Conservation (phyloP, 1,284 basidiomycete genomes). For the Apiotrichum brassicae region DNA sequence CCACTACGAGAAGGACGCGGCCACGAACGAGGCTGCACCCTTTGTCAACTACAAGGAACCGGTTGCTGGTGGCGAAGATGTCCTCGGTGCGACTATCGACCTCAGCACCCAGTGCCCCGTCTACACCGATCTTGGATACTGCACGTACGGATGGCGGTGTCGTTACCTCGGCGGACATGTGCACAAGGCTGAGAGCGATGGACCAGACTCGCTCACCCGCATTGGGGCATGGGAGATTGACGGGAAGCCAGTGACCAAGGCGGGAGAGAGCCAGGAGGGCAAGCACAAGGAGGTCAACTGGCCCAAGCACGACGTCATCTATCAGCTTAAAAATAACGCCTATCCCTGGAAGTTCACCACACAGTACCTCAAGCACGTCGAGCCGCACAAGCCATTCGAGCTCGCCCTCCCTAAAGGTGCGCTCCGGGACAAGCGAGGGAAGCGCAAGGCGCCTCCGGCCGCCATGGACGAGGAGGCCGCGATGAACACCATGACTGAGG, state of each 20-base stretch:
- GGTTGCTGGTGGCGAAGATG: conserved; percentile 25
- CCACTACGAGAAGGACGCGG: conserved; percentile 51
- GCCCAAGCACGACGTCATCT: conserved; percentile 55
- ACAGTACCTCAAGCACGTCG: conserved; percentile 61
- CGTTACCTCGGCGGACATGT: conserved; percentile 79
- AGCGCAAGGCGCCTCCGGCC: neutral
- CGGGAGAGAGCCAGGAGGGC: conserved; percentile 46
- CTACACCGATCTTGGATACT: conserved; percentile 68
- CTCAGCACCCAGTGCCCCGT: conserved; percentile 58
- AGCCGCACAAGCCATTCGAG: conserved; percentile 44
- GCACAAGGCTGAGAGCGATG: conserved; percentile 14
- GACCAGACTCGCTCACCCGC: conserved; percentile 1
- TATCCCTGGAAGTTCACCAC: conserved; percentile 62
- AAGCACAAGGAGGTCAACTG: conserved; percentile 80
- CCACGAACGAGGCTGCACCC: conserved; percentile 51
- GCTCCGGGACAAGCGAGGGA: conserved; percentile 9
- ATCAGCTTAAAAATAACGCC: conserved; percentile 59
- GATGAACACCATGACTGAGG: conserved; percentile 21
- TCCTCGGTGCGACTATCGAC: conserved; percentile 29
- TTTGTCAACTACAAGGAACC: conserved; percentile 48
- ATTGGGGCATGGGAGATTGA: conserved; percentile 6
- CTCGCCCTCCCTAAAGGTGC: conserved; percentile 15
- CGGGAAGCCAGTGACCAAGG: conserved; percentile 56
- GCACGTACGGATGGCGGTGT: conserved; percentile 82
- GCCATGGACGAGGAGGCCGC: conserved; percentile 43